Evolutionary conservation across 192 early-diverging fungal genomes (phyloP).

Genomic region (Backusella tuberculispora): DNA sequence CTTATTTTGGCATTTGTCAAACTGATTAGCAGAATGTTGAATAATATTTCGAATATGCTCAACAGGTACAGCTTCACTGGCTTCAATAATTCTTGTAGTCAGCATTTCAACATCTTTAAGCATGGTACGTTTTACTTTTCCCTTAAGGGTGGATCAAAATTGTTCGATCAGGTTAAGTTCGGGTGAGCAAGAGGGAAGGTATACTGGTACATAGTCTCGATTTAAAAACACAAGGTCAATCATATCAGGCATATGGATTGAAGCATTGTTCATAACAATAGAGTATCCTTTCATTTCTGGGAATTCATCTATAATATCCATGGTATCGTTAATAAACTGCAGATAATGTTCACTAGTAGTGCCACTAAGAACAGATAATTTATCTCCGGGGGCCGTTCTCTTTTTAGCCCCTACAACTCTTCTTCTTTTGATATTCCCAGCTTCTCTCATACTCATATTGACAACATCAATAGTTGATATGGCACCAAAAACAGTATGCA

Average conservation of each 20-base stretch:
- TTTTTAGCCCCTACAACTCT: background rate
- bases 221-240: background rate
- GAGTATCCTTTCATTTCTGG: conserved; percentile 27
- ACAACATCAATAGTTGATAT: background rate
- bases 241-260: conserved; percentile 16
- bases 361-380: conserved; percentile 12
- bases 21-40: conserved; percentile 14
- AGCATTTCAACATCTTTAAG: background rate
- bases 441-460: conserved; percentile 1
- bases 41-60: conserved; percentile 9
- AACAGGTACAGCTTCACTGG: conserved; percentile 3
- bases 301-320: conserved; percentile 17
- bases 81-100: conserved; percentile 16
- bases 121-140: conserved; percentile 2
- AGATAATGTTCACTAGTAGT: conserved; percentile 4
- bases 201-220: conserved; percentile 17
- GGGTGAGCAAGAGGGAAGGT: conserved; percentile 21
- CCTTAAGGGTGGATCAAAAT: conserved; percentile 30
- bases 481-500: background rate
- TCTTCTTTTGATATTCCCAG: background rate
- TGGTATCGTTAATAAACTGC: background rate
- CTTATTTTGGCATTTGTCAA: conserved; percentile 9
- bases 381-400: conserved; percentile 12
- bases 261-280: conserved; percentile 34
- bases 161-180: conserved; percentile 28